A percentile compares a stretch with the other conserved stretches of the same genome.
phyloP scores from a whole-genome alignment of 2,329 filamentous ascomycete species.

The Colletotrichum orbiculare region DNA sequence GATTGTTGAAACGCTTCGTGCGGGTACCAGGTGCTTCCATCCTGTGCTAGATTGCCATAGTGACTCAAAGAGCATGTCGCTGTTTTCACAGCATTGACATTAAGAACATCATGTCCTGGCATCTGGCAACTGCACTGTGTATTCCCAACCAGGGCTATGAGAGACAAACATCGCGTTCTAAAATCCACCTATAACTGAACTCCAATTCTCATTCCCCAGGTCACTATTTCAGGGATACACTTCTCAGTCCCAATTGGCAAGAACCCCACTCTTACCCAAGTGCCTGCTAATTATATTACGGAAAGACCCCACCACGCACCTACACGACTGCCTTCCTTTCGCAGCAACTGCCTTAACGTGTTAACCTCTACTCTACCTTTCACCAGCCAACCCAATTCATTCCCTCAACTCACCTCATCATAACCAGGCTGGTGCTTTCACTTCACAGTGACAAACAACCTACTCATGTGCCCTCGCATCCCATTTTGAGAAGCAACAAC shows the following conservation, averaged over 20 bases:
- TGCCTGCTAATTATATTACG: constrained; percentile 3
- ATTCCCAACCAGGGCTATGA: too few species aligned
- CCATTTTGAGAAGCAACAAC: background rate
- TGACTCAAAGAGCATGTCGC: too few species aligned
- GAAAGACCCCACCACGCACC: constrained; percentile 1
- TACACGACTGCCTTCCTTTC: background rate
- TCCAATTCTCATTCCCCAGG: background rate
- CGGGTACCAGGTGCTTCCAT: too few species aligned
- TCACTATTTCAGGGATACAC: background rate
- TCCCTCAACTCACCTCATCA: too few species aligned
- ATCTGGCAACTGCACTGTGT: too few species aligned
- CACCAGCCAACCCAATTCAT: too few species aligned
- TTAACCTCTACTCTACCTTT: background rate
- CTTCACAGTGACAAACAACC: background rate
- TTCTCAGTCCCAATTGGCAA: background rate
- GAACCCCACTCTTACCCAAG: background rate
- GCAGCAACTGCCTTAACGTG: background rate
- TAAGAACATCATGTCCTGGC: too few species aligned
- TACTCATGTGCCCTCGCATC: background rate
- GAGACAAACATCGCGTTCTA: too few species aligned
- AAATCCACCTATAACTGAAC: background rate
- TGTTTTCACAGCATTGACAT: too few species aligned
- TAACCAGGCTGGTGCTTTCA: background rate
- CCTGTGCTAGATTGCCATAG: too few species aligned
- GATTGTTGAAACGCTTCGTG: too few species aligned